Base-by-base conservation (phyloP, 345 rosid genomes). In the Gossypium stocksii region DNA sequence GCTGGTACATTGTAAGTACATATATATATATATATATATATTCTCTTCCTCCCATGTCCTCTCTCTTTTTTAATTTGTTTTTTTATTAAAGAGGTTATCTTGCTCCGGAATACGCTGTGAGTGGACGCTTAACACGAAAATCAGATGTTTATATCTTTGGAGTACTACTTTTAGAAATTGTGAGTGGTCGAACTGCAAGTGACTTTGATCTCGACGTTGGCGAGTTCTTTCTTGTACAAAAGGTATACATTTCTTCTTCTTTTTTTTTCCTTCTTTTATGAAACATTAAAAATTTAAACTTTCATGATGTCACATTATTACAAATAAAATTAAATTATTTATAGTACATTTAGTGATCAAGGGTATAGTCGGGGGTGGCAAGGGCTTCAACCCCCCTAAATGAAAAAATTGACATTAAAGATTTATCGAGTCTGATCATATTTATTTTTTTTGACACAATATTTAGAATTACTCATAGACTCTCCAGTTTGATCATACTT, bases 1-100 rank as follows among this genome's bases (percentile, higher is more conserved):
- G 89, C 89, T 0, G 86, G 86, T 29, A 83, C 87, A 20, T 49
- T 86, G 89, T 86, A 82, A 82, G 89, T 69, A 9, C 4, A 45
- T 46, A 46, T 9, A 46, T 11, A 45, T 2, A 46, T 46, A 12
- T 34, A 34, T 29, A 12, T 34, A 34, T 29, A 29, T 29, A 5
- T 34, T 34, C 7, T 34, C 41, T 34, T 34, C 41, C 7, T 34
- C 7, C 7, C 41, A 46, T 9, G 51, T 46, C 6, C 7, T 12
- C 0, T 11, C 7, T 23, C 0, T 22, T 22, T 12, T 23, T 25
- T 23, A 34, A 34, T 5, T 34, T 34, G 41, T 59, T 25, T 59
- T n/a, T 57, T 44, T 25, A 7, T 63, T 13, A 15, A 3, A 79
- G 87, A 74, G 89, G 83, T 1, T 82, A 82, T 72, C 76, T 86